Conservation (phyloP, 1,284 basidiomycete genomes). For the Kwoniella shivajii region DNA sequence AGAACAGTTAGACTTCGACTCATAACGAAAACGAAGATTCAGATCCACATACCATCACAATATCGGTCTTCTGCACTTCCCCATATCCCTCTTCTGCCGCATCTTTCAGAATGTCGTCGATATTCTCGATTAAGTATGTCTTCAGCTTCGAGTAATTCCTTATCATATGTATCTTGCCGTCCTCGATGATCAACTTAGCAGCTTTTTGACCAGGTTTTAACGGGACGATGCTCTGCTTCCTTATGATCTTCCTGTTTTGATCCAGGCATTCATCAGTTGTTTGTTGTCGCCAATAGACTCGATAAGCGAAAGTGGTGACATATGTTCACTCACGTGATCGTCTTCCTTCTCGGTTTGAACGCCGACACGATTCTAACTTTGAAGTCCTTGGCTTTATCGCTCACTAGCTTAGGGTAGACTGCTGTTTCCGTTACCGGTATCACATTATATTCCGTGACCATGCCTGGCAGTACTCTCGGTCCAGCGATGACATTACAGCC, state of each 20-base stretch:
- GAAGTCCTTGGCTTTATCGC: slow-evolving; percentile 2
- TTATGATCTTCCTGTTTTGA: background rate
- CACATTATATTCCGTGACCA: background rate
- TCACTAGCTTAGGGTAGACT: slow-evolving; percentile 1
- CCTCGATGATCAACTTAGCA: background rate
- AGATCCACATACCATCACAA: background rate
- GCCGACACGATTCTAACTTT: slow-evolving; percentile 2
- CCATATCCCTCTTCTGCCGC: background rate
- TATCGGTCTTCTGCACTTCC: slow-evolving; percentile 1
- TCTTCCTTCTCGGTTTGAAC: slow-evolving; percentile 1
- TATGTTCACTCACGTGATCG: slow-evolving; percentile 4
- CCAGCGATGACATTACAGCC: background rate
- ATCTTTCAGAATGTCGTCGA: background rate
- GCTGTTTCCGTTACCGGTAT: slow-evolving; percentile 2
- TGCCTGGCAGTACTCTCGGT: background rate
- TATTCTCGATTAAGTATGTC: background rate
- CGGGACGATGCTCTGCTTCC: background rate
- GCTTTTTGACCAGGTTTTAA: slow-evolving; percentile 1
- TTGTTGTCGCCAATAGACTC: background rate
- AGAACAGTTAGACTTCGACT: background rate
- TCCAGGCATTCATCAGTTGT: too few relatives aligned
- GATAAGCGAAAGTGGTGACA: background rate
- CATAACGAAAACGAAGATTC: background rate
- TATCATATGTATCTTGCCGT: slow-evolving; percentile 5
- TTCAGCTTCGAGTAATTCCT: background rate